Evolutionary conservation across 2,329 filamentous ascomycete species (phyloP).

Genomic region (Botrytis elliptica): DNA sequence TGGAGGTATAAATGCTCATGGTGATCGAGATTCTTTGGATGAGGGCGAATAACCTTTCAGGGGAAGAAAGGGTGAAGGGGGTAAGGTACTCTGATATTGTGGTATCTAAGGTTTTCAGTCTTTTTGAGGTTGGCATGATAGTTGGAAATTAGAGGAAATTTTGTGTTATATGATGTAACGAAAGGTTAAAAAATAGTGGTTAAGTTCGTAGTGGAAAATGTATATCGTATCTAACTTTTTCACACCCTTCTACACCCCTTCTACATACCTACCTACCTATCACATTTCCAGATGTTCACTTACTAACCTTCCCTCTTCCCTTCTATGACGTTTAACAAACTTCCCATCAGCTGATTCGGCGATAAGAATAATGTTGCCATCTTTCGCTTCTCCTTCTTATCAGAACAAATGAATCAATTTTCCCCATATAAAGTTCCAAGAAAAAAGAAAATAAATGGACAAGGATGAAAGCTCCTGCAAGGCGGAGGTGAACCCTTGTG

Average conservation of each 20-base stretch:
- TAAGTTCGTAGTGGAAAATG: not conserved
- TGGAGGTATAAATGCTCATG: too few relatives aligned
- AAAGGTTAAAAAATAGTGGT: not conserved
- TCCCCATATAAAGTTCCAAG: not conserved
- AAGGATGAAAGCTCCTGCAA: slow-evolving; percentile 16
- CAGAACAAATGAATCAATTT: not conserved
- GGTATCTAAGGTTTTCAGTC: not conserved
- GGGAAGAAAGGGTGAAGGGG: too few relatives aligned
- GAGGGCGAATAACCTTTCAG: too few relatives aligned
- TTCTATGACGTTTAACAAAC: too few relatives aligned
- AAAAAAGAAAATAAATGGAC: not conserved
- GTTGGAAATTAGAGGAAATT: not conserved
- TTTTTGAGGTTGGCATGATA: not conserved
- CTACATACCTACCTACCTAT: too few relatives aligned
- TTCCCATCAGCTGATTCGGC: not conserved
- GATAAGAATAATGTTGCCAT: not conserved
- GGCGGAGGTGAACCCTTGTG: slow-evolving; percentile 3
- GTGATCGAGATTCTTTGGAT: too few relatives aligned
- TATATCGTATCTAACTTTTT: not conserved
- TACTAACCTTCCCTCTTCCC: not conserved
- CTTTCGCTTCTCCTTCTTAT: slow-evolving; percentile 13
- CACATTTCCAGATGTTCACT: too few relatives aligned
- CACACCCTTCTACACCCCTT: not conserved
- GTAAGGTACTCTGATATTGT: not conserved
- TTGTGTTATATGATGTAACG: not conserved